Evolutionary conservation across 306 rosid species (phyloP).

Genomic region (Fragaria iinumae): DNA sequence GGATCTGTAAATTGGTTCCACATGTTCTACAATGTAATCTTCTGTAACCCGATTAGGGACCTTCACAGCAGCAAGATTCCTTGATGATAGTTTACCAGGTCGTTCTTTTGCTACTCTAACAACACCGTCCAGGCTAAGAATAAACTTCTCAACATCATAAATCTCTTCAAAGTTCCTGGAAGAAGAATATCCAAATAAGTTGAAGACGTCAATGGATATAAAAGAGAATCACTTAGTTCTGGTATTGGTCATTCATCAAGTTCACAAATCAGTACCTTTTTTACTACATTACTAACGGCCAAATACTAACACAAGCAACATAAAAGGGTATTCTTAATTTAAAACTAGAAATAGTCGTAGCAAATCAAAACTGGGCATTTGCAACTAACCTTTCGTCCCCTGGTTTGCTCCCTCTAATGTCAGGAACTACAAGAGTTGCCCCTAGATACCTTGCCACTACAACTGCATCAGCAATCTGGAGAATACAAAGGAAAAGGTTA

Average conservation of each 20-base stretch:
- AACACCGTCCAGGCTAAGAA: constrained; percentile 76
- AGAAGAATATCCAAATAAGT: neutral
- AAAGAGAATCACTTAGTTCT: neutral
- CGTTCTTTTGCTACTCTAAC: constrained; percentile 65
- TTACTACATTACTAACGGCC: neutral
- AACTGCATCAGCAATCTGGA: constrained; percentile 84
- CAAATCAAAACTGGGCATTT: neutral
- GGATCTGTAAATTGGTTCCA: constrained; percentile 65
- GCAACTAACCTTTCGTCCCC: constrained; percentile 87
- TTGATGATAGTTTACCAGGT: constrained; percentile 58
- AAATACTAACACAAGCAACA: constrained; percentile 8
- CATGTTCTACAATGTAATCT: constrained; percentile 72
- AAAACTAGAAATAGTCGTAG: neutral
- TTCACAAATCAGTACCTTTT: neutral
- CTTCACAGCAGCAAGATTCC: constrained; percentile 77
- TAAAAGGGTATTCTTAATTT: neutral
- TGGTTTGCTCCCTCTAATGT: constrained; percentile 87
- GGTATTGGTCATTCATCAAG: neutral
- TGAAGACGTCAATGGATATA: neutral
- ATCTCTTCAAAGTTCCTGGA: constrained; percentile 87
- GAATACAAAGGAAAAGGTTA: constrained; percentile 13
- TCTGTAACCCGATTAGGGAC: constrained; percentile 90
- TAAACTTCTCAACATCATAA: constrained; percentile 68
- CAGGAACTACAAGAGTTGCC: constrained; percentile 92
- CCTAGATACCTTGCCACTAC: constrained; percentile 91